phyloP scores from a whole-genome alignment of 2,329 filamentous ascomycete genomes.

The Trichothecium roseum region DNA sequence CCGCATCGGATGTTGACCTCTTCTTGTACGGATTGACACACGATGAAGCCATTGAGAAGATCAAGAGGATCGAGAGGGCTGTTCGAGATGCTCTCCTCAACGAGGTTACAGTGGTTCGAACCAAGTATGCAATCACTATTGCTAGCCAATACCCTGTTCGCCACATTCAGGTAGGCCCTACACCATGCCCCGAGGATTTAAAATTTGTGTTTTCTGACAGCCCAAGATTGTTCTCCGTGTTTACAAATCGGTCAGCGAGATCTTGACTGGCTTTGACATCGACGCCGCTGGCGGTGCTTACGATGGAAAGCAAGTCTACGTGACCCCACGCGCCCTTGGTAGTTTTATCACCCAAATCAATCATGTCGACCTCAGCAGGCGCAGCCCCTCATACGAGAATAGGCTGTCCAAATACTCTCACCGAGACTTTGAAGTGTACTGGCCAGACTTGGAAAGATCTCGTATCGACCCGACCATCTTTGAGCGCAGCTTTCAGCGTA shows the following conservation, averaged over 20 bases:
- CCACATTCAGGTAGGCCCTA: conserved; percentile 50
- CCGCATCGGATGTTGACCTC: conserved; percentile 77
- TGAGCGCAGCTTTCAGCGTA: conserved; percentile 67
- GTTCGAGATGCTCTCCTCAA: conserved; percentile 67
- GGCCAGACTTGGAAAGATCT: conserved; percentile 63
- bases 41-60: conserved; percentile 70
- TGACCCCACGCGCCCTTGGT: conserved; percentile 63
- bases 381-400: conserved; percentile 81
- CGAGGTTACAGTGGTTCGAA: conserved; percentile 77
- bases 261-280: conserved; percentile 81
- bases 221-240: conserved; percentile 68
- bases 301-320: conserved; percentile 71
- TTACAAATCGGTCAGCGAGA: conserved; percentile 75
- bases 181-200: neutral
- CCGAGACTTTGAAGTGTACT: conserved; percentile 76
- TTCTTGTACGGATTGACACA: conserved; percentile 75
- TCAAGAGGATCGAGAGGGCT: conserved; percentile 67
- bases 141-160: conserved; percentile 74
- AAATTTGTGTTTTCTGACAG: neutral
- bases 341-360: conserved; percentile 79
- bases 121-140: conserved; percentile 82
- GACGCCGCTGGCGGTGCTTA: conserved; percentile 76
- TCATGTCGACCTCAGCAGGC: conserved; percentile 65
- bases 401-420: conserved; percentile 78
- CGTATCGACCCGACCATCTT: conserved; percentile 78